Conservation (phyloP, 306 rosid species). For the Herpetospermum pedunculosum region DNA sequence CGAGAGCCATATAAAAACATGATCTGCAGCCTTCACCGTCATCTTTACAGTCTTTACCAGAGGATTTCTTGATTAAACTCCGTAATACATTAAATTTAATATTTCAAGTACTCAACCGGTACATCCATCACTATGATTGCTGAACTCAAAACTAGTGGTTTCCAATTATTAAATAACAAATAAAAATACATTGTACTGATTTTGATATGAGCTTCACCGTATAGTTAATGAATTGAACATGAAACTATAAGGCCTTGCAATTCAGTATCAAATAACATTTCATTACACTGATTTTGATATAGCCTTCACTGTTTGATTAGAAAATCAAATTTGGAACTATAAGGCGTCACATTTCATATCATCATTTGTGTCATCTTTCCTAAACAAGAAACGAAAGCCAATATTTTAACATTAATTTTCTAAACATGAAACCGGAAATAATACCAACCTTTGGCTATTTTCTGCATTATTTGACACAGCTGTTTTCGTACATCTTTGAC, state of each 20-base stretch:
- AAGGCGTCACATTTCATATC: not conserved
- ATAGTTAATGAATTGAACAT: not conserved
- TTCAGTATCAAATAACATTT: not conserved
- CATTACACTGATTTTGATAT: not conserved
- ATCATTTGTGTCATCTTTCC: not conserved
- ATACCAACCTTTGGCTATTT: constrained; percentile 67
- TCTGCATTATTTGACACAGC: constrained; percentile 77
- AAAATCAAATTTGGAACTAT: not conserved
- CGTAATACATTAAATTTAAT: not conserved
- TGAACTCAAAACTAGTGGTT: not conserved
- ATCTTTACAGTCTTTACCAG: not conserved
- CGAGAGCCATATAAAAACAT: not conserved
- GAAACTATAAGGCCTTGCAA: not conserved
- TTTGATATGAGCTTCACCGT: not conserved
- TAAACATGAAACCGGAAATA: constrained; percentile 3
- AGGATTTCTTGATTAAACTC: not conserved
- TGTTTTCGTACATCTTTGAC: constrained; percentile 87
- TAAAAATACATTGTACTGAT: not conserved
- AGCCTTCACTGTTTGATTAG: not conserved
- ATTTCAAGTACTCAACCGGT: not conserved
- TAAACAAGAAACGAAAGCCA: not conserved
- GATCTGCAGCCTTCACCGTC: not conserved
- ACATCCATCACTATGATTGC: not conserved
- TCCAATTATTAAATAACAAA: not conserved
- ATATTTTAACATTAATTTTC: constrained; percentile 8